Percentiles rank a stretch among this genome's conserved stretches.
Conservation (phyloP, 1,139 yeast species). For the Lodderomyces jiufengensis region DNA sequence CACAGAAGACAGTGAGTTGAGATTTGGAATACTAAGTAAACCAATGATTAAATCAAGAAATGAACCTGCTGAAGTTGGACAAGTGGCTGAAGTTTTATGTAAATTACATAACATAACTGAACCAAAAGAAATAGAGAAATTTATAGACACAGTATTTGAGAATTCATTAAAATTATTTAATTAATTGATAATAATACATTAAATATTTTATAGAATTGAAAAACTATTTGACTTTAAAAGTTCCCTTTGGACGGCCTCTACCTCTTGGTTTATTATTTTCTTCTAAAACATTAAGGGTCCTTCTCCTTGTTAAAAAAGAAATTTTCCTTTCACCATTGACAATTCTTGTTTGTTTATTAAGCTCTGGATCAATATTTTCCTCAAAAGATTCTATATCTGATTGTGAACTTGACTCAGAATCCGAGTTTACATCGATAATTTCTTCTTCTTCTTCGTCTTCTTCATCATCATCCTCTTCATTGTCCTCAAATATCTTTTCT, state of each 20-base stretch:
- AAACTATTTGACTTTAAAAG: constrained; percentile 10
- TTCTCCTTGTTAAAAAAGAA: constrained; percentile 11
- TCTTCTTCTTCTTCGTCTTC: constrained; percentile 13
- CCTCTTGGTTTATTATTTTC: constrained; percentile 11
- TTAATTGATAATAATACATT: constrained; percentile 10
- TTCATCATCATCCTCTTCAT: too few relatives aligned
- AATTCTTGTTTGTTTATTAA: too few relatives aligned
- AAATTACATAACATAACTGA: constrained; percentile 40
- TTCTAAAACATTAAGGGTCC: constrained; percentile 10
- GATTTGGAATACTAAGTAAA: constrained; percentile 32
- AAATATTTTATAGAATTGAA: not conserved
- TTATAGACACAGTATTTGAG: constrained; percentile 60
- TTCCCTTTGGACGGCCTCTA: constrained; percentile 15
- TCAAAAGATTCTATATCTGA: too few relatives aligned
- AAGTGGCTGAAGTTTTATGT: constrained; percentile 77
- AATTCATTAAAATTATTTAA: constrained; percentile 61
- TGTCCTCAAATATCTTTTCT: constrained; percentile 11
- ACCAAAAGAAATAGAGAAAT: constrained; percentile 44
- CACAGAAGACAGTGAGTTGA: constrained; percentile 10
- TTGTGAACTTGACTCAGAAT: too few relatives aligned
- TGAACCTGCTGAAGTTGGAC: constrained; percentile 84
- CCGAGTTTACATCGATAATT: constrained; percentile 5
- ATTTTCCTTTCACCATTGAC: too few relatives aligned
- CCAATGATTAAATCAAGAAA: constrained; percentile 80
- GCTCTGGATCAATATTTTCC: constrained; percentile 1